phyloP scores from a whole-genome alignment of 106 monocot genomes.

The Dendrobium catenatum region DNA sequence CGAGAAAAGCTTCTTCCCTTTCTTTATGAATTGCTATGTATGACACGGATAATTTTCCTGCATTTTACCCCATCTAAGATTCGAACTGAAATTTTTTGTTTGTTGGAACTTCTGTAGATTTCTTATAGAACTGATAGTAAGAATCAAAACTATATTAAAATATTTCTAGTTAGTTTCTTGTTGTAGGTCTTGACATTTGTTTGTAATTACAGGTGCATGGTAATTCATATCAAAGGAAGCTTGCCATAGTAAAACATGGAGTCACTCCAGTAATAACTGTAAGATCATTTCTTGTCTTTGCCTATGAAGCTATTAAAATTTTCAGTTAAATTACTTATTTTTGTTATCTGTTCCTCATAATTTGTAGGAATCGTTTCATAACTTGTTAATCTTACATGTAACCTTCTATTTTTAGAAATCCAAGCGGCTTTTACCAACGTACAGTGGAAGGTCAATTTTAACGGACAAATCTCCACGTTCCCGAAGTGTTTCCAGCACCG shows the following conservation, averaged over 20 bases:
- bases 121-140: no score
- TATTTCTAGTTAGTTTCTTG: background rate
- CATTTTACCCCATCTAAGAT: no score
- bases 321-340: conserved; percentile 3
- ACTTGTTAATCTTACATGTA: background rate
- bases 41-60: background rate
- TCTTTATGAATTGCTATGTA: background rate
- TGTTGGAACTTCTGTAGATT: no score
- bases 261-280: conserved; percentile 42
- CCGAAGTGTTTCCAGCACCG: conserved; percentile 80
- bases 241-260: conserved; percentile 70
- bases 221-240: conserved; percentile 91
- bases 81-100: no score
- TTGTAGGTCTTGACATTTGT: background rate
- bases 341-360: background rate
- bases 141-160: background rate
- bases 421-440: conserved; percentile 37
- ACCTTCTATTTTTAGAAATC: conserved; percentile 41
- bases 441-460: conserved; percentile 55
- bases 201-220: conserved; percentile 78
- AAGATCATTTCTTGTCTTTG: conserved; percentile 17
- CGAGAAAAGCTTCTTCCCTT: background rate
- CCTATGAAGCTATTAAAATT: background rate
- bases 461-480: conserved; percentile 64
- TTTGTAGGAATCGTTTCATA: no score